Evolutionary conservation across 1,139 yeast species (phyloP), one percentile per base, ranked within the genome.

Genomic region (Scheffersomyces insectosa): DNA sequence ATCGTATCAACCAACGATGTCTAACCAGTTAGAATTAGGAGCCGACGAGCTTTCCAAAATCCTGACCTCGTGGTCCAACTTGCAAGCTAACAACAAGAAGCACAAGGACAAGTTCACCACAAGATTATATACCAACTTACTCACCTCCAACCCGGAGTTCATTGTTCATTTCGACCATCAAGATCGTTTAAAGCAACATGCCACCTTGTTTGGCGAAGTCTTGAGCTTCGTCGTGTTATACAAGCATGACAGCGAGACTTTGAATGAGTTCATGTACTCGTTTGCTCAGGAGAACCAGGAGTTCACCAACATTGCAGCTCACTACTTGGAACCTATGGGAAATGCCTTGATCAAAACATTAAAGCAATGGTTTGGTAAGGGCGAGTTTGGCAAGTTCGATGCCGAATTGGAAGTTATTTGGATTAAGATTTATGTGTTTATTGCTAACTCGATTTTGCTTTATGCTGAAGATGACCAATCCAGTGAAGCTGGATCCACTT

Each of bases 261-360:
- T 73, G 36, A 61, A 66, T 33, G 70, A 68, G 46, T 72, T 72
- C 47, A 59, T 72, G 54, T 45, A 39, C 28, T 67, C 61, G 41
- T 73, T 71, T 52, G 61, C 64, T 32, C 52, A 53, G 30, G 75
- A 71, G 43, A 66, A 72, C 51, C 59, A 55, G 13, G 54, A 55
- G 9, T 56, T 71, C 43, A 56, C 65, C 28, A 43, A 48, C 5
- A 53, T 52, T 28, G 66, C 70, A 3, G 54, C 59, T 7, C 46
- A 54, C 16, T 72, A 73, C 53, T 64, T 73, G 50, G 79, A 72
- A 51, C 70, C 74, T 37, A 68, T 74, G 74, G 78, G 79, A 9
- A 52, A 63, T 33, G 65, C 72, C 10, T 59, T 74, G 37, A 63
- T 73, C 34, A 63, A 63, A 44, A 72, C 78, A 8, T 65, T 72